Base-by-base conservation (phyloP, 2,329 filamentous ascomycete genomes). In the Teratosphaeria zuluensis region DNA sequence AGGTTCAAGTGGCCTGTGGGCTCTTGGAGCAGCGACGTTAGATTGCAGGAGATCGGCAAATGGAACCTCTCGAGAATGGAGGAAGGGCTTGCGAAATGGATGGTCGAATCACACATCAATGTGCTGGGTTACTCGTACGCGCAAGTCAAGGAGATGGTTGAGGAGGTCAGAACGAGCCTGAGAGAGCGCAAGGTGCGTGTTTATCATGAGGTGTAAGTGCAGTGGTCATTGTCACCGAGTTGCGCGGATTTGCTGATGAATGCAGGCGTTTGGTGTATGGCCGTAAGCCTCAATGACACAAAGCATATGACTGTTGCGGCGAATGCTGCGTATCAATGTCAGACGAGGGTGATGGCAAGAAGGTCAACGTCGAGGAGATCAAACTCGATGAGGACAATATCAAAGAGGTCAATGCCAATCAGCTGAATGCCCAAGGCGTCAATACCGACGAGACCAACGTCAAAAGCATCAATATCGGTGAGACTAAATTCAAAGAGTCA, bases 1-100 rank as follows among this genome's bases (percentile, higher is more conserved):
- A 65, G 65, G 46, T 76, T 70, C 63, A 74, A 75, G 56, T 73
- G 74, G 70, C 76, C 77, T 0, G 65, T 78, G 16, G 75, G 75
- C 2, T 68, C 71, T 16, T 78, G 76, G 76, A 69, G 70, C 42
- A 68, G 63, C 7, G 74, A 75, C 57, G 61, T 66, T 30, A 69
- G 64, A 56, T 58, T 72, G 54, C 76, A 76, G 63, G 72, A 75
- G 56, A 68, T 74, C 33, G 74, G 75, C 16, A 57, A 61, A 32
- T 70, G 66, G 67, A 71, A 75, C n/a, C 63, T 73, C 64, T 55
- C 73, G 54, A 74, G 75, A 58, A 76, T 74, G 74, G 65, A 67
- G 53, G 72, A 75, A 48, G 74, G 74, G 1, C 66, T 76, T 55
- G 74, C 76, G 60, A 70, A 73, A 1, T 77, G 74, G 75, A 64